Percentiles rank a stretch among this genome's conserved stretches.
phyloP scores from a whole-genome alignment of 164 flowering plant species.

The Liquidambar formosana region DNA sequence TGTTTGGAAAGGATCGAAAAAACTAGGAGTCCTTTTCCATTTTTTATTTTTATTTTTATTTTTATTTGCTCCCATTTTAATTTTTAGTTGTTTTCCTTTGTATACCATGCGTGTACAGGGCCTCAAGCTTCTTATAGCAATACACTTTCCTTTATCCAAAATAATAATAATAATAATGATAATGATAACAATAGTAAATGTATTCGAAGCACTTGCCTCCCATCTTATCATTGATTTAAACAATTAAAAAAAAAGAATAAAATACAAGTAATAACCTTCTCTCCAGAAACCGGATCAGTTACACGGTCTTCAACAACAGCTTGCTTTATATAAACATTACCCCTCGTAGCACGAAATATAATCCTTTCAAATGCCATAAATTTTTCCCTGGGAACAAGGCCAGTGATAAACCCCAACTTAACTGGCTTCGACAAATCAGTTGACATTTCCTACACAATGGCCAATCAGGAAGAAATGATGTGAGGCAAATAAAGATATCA shows the following conservation, averaged over 20 bases:
- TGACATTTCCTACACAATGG: slow-evolving; percentile 53
- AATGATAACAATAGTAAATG: no score
- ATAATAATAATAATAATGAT: no score
- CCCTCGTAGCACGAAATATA: slow-evolving; percentile 96
- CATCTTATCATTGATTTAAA: neutral
- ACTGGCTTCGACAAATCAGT: slow-evolving; percentile 81
- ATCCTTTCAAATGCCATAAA: slow-evolving; percentile 96
- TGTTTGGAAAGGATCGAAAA: no score
- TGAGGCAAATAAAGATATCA: slow-evolving; percentile 4
- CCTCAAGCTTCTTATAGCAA: no score
- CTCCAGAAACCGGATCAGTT: slow-evolving; percentile 88
- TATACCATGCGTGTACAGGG: no score
- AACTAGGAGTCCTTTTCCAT: no score
- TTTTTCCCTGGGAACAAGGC: slow-evolving; percentile 90
- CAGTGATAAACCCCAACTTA: slow-evolving; percentile 81
- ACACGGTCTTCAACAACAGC: slow-evolving; percentile 72
- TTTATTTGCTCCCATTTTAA: no score
- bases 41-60: no score
- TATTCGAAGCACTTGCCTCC: neutral
- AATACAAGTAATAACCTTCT: slow-evolving; percentile 60
- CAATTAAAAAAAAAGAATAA: neutral
- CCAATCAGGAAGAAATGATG: slow-evolving; percentile 5
- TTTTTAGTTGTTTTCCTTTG: no score
- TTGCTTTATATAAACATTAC: slow-evolving; percentile 83
- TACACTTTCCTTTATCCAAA: no score